Evolutionary conservation across 73 alveolate genomes (phyloP), one percentile per base, ranked within the genome.

Genomic region (Blepharisma stoltei): DNA sequence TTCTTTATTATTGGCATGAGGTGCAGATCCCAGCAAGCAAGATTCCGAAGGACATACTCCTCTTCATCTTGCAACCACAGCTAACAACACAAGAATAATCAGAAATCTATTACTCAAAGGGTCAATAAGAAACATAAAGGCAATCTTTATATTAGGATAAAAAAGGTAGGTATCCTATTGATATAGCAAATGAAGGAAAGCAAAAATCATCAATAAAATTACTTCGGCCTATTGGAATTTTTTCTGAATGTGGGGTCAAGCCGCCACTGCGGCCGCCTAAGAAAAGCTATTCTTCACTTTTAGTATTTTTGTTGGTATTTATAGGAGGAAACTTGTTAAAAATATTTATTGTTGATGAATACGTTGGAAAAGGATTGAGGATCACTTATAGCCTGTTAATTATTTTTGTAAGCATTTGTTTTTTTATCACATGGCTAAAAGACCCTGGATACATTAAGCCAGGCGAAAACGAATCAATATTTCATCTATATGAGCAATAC

Each of bases 91-190:
- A 5, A 89, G 71, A 70, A 76, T 86, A 81, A 88, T 90, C 41
- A 90, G 78, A 80, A 84, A 84, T 81, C 78, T 89, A 37, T 71
- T 90, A 60, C 32, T 90, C 0, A 83, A 84, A 44, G 97, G 97
- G 9, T 96, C 95, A 14, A 78, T 78, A 53, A 90, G 86, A 78
- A n/a, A n/a, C 3, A 54, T 77, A 32, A 32, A 32, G 41, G 41
- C 41, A 32, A 32, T 32, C 0, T 32, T 32, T 32, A 32, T 32
- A 32, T 14, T 68, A 71, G 67, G 95, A 89, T 77, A 38, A 53
- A 9, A 68, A 78, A 18, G 85, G 88, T n/a, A 84, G 80, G 50
- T 84, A 73, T 9, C 85, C 94, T 4, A 80, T 73, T 71, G 48
- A 88, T 67, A 60, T 71, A 55, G 97, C 95, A 23, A 6, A 41